phyloP scores from a whole-genome alignment of 169 alveolate species.

The Plasmodium coatneyi region DNA sequence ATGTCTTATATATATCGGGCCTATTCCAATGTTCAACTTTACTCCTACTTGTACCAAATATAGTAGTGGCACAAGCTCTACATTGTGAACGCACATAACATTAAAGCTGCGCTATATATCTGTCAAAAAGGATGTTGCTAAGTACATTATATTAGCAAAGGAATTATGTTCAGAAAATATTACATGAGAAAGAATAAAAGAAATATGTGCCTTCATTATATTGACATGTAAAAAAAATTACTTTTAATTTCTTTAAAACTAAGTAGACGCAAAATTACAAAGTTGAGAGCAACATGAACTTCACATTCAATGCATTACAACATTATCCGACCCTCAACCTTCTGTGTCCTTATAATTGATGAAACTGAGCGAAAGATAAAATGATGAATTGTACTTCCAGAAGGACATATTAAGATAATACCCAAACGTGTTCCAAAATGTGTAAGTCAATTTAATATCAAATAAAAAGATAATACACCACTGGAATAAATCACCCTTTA shows the following conservation, averaged over 20 bases:
- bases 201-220: not conserved
- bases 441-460: not conserved
- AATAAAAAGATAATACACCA: not conserved
- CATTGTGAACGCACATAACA: not conserved
- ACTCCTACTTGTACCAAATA: not conserved
- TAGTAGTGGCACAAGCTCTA: not conserved
- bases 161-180: not conserved
- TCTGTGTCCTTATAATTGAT: not conserved
- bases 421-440: not conserved
- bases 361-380: not conserved
- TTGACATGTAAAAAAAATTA: not conserved
- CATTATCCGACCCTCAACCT: not conserved
- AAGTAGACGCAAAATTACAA: not conserved
- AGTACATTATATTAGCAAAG: not conserved
- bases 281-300: not conserved
- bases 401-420: not conserved
- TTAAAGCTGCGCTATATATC: not conserved
- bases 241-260: not conserved
- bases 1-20: not conserved
- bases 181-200: not conserved
- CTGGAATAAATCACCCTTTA: not conserved
- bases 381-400: not conserved
- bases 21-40: not conserved
- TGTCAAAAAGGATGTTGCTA: not conserved
- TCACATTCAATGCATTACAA: not conserved